Base-by-base conservation (phyloP, 148 eudicot species). In the Polygonum maritimum region DNA sequence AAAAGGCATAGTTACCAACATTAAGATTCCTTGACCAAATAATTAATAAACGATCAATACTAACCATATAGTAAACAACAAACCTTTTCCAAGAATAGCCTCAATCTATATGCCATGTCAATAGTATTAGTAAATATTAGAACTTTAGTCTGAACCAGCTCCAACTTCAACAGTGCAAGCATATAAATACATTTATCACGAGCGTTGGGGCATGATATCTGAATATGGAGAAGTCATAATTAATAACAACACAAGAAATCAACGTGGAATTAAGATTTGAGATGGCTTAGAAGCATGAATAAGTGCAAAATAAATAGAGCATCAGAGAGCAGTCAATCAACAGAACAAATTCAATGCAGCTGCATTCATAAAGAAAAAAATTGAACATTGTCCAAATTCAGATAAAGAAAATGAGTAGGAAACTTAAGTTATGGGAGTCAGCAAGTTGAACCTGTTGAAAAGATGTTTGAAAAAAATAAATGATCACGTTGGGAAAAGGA, bases 41-140 rank as follows among this genome's bases (percentile, higher is more conserved):
- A 44, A 31, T 19, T 33, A 35, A 52, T 7, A 75, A 26, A 11
- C 48, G 44, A 14, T 47, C 11, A 55, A 22, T 40, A 33, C 4
- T 3, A 22, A 35, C 22, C 35, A 19, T 39, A 18, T 26, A 74
- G 73, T 31, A 69, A 78, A 44, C 19, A 71, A 35, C 47, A 57
- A 84, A 92, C 99, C 99, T 92, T 89, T 71, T 96, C 99, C 48
- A 96, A 69, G 84, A 96, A 92, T 10, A 96, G 90, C 80, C 82
- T 92, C 81, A 96, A 77, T 82, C 85, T 89, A 78, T 79, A 96
- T 78, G 91, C 86, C 90, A 82, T 89, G 83, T 96, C 94, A 57
- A 91, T 96, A 40, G 99, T 79, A 77, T 92, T 96, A 16, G 98
- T 86, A 80, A 92, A 96, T 76, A 92, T 81, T 78, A 96, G 83